Evolutionary conservation across 2,329 filamentous ascomycete species (phyloP), one percentile per base, ranked within the genome.

Genomic region (Talaromyces funiculosus): DNA sequence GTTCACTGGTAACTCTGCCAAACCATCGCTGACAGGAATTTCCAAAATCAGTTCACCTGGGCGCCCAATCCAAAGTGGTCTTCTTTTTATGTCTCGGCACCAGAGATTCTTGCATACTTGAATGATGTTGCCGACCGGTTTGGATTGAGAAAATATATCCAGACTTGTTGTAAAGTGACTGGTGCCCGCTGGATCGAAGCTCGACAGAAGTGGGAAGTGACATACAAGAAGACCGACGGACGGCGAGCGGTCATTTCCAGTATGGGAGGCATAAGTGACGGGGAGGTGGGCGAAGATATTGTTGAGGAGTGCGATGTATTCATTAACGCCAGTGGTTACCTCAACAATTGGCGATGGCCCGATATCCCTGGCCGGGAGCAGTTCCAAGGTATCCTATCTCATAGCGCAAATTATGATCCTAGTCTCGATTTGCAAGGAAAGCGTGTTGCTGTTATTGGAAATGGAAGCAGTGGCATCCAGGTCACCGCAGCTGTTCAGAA

Each of bases 301-400:
- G 29, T 31, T 31, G 29, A 31, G 29, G 29, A 31, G 29, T 31
- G 29, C 29, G 29, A 31, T 31, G 29, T 31, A 8, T 51, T 69
- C 8, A 61, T 71, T 67, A 68, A 53, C 65, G 65, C 2, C 65
- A 60, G 63, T 18, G 76, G 76, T 57, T 61, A 69, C 37, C 61
- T 72, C 18, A 72, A 72, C 57, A 66, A 67, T 42, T 76, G 68
- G 72, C 71, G 72, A 53, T 79, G 73, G 71, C 77, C 77, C 6
- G 68, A 76, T 51, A 74, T 81, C 12, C 65, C 68, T 3, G 79
- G 78, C 1, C 68, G 77, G 7, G 67, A 77, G 5, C 65, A 66
- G 8, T 82, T 81, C 64, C 67, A 75, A 53, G 76, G 77, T 7
- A 64, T 68, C 22, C 63, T 78, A 4, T 61, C 76, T 14, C 77